Percentiles rank a stretch among this genome's conserved stretches.
Evolutionary conservation across 2,329 filamentous ascomycete genomes (phyloP).

Genomic region (Zelopaecilomyces penicillatus): DNA sequence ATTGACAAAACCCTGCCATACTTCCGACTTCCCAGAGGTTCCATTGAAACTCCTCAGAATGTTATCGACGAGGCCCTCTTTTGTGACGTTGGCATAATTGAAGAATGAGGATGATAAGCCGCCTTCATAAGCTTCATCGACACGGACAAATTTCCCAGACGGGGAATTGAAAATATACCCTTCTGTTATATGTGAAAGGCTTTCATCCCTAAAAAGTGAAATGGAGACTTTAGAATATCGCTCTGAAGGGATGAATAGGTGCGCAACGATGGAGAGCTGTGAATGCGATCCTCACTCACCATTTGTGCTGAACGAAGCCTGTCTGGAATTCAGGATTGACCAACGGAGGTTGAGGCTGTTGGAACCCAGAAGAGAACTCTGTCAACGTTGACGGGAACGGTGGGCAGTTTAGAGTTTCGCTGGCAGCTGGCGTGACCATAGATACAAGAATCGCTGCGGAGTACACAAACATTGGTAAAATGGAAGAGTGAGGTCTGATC

Average conservation of each 20-base stretch:
- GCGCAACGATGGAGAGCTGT: too few relatives aligned
- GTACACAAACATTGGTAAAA: too few relatives aligned
- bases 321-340: constrained; percentile 23
- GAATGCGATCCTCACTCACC: constrained; percentile 12
- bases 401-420: constrained; percentile 7
- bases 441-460: too few relatives aligned
- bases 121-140: constrained; percentile 21
- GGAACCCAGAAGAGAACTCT: constrained; percentile 22
- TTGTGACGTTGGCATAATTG: constrained; percentile 26
- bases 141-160: constrained; percentile 19
- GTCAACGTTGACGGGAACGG: constrained; percentile 18
- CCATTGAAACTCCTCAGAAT: constrained; percentile 19
- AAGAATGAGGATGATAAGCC: constrained; percentile 23
- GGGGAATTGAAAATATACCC: constrained; percentile 29
- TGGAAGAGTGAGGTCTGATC: too few relatives aligned
- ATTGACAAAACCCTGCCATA: constrained; percentile 28
- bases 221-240: background rate
- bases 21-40: constrained; percentile 9
- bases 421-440: too few relatives aligned
- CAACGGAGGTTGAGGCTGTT: constrained; percentile 23
- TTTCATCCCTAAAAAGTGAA: constrained; percentile 20
- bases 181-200: constrained; percentile 29
- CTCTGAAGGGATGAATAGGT: background rate
- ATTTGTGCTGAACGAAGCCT: constrained; percentile 31
- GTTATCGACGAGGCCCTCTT: constrained; percentile 28